Base-by-base conservation (phyloP, 495 filamentous ascomycete species). In the Penicillium tannophilum region DNA sequence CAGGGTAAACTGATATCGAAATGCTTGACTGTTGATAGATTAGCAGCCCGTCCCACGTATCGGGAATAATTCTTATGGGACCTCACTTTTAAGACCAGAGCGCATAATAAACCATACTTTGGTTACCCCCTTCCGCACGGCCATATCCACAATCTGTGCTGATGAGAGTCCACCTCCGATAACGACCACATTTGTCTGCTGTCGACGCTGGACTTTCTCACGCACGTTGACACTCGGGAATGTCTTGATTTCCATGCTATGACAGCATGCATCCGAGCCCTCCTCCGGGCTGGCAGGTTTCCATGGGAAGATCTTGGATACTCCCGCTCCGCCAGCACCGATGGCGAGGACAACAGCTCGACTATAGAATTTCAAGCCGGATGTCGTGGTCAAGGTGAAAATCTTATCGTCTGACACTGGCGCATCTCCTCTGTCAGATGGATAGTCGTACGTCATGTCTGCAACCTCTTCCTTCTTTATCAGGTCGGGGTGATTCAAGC, bases 1-100 rank as follows among this genome's bases (percentile, higher is more conserved):
- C 86, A 89, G 31, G 74, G 75, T 14, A 89, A 73, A 55, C 79
- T 79, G 59, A 87, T 72, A 61, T 89, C 85, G 59, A 89, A 88
- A 56, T 83, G 82, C 62, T 87, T 87, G 41, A 87, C 79, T 78
- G 36, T 2, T 10, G 31, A 9, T 28, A 17, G 41, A 17, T 41
- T 41, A 17, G 39, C 39, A n/a, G n/a, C 16, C 0, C 4, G 16
- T 6, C 14, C 6, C 16, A 17, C 2, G 28, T 5, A 28, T 5
- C 28, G 4, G 6, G 4, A 2, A 5, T 0, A 28, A 3, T 5
- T 7, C 0, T 28, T 7, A 14, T 12, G 0, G 12, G 10, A 14
- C 51, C 65, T 28, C 45, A 78, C 79, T 69, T 62, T 85, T 85
- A 19, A 85, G 55, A 31, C 75, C 75, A 19, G 84, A 82, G 12